Conservation (phyloP, 2,329 filamentous ascomycete species). For the Corinectria fuckeliana region DNA sequence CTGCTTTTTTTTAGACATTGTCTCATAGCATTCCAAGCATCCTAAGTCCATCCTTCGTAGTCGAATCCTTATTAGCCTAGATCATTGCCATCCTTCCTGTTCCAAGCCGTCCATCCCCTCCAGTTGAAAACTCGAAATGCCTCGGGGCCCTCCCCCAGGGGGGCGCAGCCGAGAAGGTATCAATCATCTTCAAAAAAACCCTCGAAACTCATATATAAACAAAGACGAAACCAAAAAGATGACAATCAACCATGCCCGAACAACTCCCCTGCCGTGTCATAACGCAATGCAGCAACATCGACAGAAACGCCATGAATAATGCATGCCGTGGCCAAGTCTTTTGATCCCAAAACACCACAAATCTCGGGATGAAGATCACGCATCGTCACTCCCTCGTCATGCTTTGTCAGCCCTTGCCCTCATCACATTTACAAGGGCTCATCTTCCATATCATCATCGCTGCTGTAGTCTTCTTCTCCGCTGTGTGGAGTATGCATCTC, state of each 20-base stretch:
- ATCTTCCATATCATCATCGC: constrained; percentile 64
- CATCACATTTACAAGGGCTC: constrained; percentile 35
- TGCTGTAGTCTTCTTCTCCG: constrained; percentile 57
- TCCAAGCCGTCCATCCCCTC: constrained; percentile 12
- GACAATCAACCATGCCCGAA: constrained; percentile 31
- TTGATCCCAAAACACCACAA: constrained; percentile 20
- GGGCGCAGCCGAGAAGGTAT: constrained; percentile 34
- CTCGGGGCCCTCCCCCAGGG: constrained; percentile 36
- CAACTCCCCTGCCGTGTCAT: constrained; percentile 38
- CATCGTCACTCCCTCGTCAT: not conserved
- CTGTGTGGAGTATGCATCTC: constrained; percentile 58
- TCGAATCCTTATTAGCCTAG: constrained; percentile 3
- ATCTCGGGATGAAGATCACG: not conserved
- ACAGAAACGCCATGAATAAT: constrained; percentile 40
- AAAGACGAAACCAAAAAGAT: constrained; percentile 26
- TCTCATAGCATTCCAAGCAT: constrained; percentile 37
- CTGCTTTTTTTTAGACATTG: constrained; percentile 27
- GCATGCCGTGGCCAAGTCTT: constrained; percentile 28
- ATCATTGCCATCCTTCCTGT: constrained; percentile 17
- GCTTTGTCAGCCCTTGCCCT: not conserved
- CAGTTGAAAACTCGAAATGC: constrained; percentile 28
- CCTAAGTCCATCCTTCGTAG: constrained; percentile 24
- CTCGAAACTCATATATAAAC: constrained; percentile 25
- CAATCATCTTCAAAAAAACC: constrained; percentile 31
- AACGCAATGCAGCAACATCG: constrained; percentile 34